Evolutionary conservation across 2,329 filamentous ascomycete genomes (phyloP).

Genomic region (Aureobasidium sp.): DNA sequence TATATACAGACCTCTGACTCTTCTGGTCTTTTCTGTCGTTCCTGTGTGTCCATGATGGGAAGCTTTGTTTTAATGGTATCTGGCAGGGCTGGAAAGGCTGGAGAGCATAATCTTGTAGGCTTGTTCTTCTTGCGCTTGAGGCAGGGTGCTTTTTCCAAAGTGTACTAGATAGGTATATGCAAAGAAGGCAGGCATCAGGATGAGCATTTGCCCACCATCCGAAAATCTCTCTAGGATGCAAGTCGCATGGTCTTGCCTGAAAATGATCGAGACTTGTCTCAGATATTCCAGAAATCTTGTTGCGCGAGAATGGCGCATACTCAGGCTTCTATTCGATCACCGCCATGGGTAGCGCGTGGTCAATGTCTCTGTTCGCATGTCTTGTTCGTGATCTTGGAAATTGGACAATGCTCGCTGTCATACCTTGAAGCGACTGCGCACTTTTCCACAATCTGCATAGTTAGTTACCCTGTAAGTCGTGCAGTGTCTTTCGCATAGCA

Average conservation of each 20-base stretch:
- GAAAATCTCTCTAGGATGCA: background rate
- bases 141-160: too few species aligned
- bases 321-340: background rate
- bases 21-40: too few species aligned
- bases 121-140: background rate
- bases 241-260: background rate
- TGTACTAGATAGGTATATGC: background rate
- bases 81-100: too few species aligned
- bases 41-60: too few species aligned
- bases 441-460: background rate
- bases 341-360: background rate
- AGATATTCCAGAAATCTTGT: background rate
- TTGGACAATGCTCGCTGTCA: background rate
- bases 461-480: background rate
- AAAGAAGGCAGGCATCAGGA: background rate
- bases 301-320: background rate
- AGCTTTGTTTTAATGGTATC: too few species aligned
- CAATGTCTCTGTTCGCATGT: background rate
- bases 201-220: background rate
- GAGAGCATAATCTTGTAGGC: too few species aligned
- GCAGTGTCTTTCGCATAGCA: background rate
- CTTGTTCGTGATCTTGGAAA: background rate
- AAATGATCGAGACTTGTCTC: background rate
- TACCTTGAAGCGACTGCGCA: background rate
- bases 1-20: too few species aligned